Percentiles rank a stretch among this genome's conserved stretches.
phyloP scores from a whole-genome alignment of 768 basidiomycete genomes.

The Omphalotus guepiniiformis region DNA sequence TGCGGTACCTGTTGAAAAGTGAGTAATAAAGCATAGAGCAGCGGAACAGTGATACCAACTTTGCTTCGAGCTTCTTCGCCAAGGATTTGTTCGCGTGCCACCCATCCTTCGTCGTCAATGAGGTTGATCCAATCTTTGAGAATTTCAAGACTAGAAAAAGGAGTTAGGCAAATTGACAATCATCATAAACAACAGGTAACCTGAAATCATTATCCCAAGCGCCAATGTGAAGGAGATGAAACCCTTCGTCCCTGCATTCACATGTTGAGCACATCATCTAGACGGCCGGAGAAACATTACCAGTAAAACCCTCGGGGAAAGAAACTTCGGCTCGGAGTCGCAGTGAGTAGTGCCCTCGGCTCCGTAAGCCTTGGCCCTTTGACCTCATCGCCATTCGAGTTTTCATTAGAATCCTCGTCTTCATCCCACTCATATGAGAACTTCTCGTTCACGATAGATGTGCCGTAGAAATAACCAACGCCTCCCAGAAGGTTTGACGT shows the following conservation, averaged over 20 bases:
- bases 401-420: constrained; percentile 38
- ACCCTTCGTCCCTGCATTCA: constrained; percentile 85
- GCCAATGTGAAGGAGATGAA: constrained; percentile 89
- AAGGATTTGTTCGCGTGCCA: constrained; percentile 92
- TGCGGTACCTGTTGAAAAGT: constrained; percentile 58
- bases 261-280: constrained; percentile 10
- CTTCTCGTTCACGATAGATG: constrained; percentile 77
- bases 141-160: constrained; percentile 68
- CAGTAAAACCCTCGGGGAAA: constrained; percentile 98
- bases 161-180: neutral
- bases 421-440: constrained; percentile 94
- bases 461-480: constrained; percentile 93
- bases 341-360: constrained; percentile 76
- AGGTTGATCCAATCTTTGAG: constrained; percentile 85
- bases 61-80: constrained; percentile 96
- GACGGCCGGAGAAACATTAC: constrained; percentile 33
- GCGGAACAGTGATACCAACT: constrained; percentile 32
- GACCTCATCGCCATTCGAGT: constrained; percentile 29
- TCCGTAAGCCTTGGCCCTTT: constrained; percentile 67
- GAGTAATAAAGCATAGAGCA: neutral
- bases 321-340: constrained; percentile 94
- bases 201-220: constrained; percentile 91
- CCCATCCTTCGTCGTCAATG: constrained; percentile 94
- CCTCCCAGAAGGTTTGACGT: constrained; percentile 92
- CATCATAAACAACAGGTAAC: constrained; percentile 23